phyloP scores from a whole-genome alignment of 2,329 filamentous ascomycete species.

The Beauveria varroae region DNA sequence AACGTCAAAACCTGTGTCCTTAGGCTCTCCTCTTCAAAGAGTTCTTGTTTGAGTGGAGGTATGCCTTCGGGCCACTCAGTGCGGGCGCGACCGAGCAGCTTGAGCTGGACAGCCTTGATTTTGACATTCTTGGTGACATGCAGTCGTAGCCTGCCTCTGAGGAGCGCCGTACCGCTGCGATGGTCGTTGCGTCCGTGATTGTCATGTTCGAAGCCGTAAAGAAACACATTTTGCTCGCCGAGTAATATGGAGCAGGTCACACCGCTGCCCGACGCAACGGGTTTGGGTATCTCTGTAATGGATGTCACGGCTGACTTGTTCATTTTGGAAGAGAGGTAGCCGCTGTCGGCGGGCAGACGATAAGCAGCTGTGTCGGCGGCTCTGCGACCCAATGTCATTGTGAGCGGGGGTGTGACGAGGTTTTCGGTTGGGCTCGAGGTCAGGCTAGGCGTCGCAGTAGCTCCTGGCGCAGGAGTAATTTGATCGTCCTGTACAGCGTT shows the following conservation, averaged over 20 bases:
- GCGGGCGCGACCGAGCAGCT: slow-evolving; percentile 74
- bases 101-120: slow-evolving; percentile 83
- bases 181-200: slow-evolving; percentile 45
- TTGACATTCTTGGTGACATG: slow-evolving; percentile 85
- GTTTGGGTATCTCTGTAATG: slow-evolving; percentile 57
- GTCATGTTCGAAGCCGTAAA: slow-evolving; percentile 71
- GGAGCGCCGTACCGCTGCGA: slow-evolving; percentile 67
- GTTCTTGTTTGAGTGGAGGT: slow-evolving; percentile 75
- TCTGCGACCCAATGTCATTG: slow-evolving; percentile 5
- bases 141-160: slow-evolving; percentile 76
- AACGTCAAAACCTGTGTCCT: slow-evolving; percentile 87
- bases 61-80: slow-evolving; percentile 98
- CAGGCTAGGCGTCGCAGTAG: neutral
- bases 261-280: slow-evolving; percentile 70
- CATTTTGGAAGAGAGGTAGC: slow-evolving; percentile 25
- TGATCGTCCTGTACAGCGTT: neutral
- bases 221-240: slow-evolving; percentile 72
- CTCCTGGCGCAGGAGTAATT: neutral
- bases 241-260: slow-evolving; percentile 66
- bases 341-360: neutral
- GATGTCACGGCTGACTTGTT: slow-evolving; percentile 43
- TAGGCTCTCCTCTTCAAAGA: slow-evolving; percentile 75
- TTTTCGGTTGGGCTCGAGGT: neutral
- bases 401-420: neutral
- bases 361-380: neutral